Conservation (phyloP, 805 yeast species). For the Metahyphopichia silvanorum region DNA sequence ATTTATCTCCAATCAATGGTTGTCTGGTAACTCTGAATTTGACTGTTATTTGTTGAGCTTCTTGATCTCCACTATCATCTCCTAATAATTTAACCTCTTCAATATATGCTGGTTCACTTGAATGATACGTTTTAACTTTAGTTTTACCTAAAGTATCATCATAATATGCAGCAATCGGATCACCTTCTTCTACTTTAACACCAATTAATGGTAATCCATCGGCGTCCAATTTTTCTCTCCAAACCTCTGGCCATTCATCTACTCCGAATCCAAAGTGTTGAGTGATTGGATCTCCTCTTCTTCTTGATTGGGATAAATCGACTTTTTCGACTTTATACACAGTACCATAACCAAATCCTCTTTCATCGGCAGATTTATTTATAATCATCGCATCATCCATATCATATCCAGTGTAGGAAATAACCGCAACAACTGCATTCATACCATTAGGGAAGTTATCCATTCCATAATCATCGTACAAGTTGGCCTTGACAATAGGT, state of each 20-base stretch:
- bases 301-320: slow-evolving; percentile 71
- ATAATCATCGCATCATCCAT: slow-evolving; percentile 99
- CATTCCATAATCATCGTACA: slow-evolving; percentile 96
- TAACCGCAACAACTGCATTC: slow-evolving; percentile 96
- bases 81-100: slow-evolving; percentile 97
- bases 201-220: slow-evolving; percentile 99
- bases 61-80: slow-evolving; percentile 97
- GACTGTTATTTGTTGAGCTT: slow-evolving; percentile 94
- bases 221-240: slow-evolving; percentile 94
- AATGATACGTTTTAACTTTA: slow-evolving; percentile 87
- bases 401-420: slow-evolving; percentile 97
- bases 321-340: slow-evolving; percentile 97
- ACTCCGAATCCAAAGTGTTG: slow-evolving; percentile 97
- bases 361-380: slow-evolving; percentile 96
- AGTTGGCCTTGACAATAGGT: slow-evolving; percentile 95
- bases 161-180: slow-evolving; percentile 88
- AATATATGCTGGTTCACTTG: slow-evolving; percentile 97
- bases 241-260: slow-evolving; percentile 90
- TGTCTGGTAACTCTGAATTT: slow-evolving; percentile 98
- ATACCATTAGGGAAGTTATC: slow-evolving; percentile 99
- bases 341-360: slow-evolving; percentile 97
- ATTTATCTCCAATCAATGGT: slow-evolving; percentile 99
- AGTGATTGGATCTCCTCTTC: slow-evolving; percentile 98
- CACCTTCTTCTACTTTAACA: slow-evolving; percentile 97
- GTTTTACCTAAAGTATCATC: slow-evolving; percentile 97